Evolutionary conservation across 2,329 filamentous ascomycete species (phyloP).

Genomic region (Cladosporium sp.): DNA sequence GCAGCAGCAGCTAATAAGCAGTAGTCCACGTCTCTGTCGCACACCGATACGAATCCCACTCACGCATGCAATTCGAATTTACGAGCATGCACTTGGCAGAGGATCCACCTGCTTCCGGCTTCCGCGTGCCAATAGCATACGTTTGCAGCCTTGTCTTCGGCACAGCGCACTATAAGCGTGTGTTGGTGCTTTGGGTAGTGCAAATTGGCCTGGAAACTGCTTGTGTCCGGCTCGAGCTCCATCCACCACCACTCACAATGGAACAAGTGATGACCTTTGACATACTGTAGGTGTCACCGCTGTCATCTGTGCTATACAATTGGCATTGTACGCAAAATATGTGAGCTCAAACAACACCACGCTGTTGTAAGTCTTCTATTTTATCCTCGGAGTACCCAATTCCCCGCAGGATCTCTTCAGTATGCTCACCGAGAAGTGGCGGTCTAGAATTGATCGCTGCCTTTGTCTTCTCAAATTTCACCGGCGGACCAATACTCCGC

Average conservation of each 20-base stretch:
- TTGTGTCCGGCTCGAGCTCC: background rate
- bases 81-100: slow-evolving; percentile 6
- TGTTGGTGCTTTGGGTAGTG: background rate
- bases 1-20: background rate
- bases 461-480: slow-evolving; percentile 33
- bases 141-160: slow-evolving; percentile 1
- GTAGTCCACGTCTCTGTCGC: background rate
- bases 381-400: slow-evolving; percentile 22
- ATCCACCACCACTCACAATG: background rate
- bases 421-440: slow-evolving; percentile 32
- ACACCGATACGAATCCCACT: slow-evolving; percentile 11
- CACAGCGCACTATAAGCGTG: background rate
- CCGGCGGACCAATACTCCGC: slow-evolving; percentile 30
- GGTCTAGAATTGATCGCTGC: slow-evolving; percentile 28
- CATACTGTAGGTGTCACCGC: background rate
- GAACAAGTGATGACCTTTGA: background rate
- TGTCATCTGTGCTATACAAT: background rate
- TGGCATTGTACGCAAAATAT: background rate
- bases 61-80: slow-evolving; percentile 6
- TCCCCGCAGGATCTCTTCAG: slow-evolving; percentile 27
- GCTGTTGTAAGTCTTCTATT: slow-evolving; percentile 23
- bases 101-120: background rate
- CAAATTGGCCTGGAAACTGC: slow-evolving; percentile 2
- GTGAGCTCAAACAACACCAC: slow-evolving; percentile 20
- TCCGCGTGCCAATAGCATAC: slow-evolving; percentile 14